Evolutionary conservation across 352 stramenopile species (phyloP).

Genomic region (Phytophthora syringae): DNA sequence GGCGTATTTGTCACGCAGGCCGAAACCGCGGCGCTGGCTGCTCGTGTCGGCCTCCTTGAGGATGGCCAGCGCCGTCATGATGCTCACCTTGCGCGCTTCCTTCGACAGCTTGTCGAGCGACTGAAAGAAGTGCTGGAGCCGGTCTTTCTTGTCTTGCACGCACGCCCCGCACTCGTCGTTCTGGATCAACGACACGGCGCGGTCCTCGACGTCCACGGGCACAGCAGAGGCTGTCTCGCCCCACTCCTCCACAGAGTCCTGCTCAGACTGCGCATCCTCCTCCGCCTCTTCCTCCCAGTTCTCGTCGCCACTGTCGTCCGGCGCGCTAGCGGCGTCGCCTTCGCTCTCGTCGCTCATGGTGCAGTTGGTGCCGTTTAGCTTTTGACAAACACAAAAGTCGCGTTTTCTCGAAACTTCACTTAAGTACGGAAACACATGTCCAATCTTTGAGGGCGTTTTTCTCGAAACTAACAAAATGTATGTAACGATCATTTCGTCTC

Average conservation of each 20-base stretch:
- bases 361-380: no score
- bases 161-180: background rate
- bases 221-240: no score
- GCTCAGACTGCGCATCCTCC: no score
- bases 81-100: background rate
- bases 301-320: no score
- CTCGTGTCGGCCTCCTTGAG: constrained; percentile 14
- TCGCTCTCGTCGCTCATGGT: no score
- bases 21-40: background rate
- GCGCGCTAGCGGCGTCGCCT: background rate
- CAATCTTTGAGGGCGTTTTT: no score
- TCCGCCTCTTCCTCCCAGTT: no score
- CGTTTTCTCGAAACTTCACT: constrained; percentile 9
- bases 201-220: no score
- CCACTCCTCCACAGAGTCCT: no score
- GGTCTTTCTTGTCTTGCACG: background rate
- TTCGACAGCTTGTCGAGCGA: constrained; percentile 1
- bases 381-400: background rate
- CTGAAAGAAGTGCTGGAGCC: background rate
- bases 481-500: no score
- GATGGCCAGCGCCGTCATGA: background rate
- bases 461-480: no score
- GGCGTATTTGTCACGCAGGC: background rate
- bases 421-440: constrained; percentile 19
- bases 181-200: no score